Percentiles rank a stretch among this genome's conserved stretches.
phyloP scores from a whole-genome alignment of 208 protist genomes.

The Trichomonas gallinae region DNA sequence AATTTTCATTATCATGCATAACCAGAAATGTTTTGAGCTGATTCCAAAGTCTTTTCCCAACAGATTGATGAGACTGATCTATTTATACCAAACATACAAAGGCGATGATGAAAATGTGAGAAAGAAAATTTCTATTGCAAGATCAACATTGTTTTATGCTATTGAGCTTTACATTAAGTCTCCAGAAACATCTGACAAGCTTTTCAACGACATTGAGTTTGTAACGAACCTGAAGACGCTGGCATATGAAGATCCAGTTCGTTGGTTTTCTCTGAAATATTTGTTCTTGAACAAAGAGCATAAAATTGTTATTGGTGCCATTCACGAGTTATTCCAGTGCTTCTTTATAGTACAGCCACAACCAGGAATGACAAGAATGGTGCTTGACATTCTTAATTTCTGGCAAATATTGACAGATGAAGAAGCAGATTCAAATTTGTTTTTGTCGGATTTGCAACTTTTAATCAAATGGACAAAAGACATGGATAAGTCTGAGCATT shows the following conservation, averaged over 20 bases:
- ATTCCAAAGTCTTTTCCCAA: background rate
- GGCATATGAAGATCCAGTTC: background rate
- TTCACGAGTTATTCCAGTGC: background rate
- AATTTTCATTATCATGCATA: background rate
- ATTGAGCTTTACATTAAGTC: background rate
- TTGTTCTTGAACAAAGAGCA: background rate
- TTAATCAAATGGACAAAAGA: background rate
- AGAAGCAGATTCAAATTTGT: background rate
- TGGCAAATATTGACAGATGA: background rate
- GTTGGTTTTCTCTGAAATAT: background rate
- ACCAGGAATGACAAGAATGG: background rate
- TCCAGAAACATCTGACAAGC: background rate
- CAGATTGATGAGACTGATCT: background rate
- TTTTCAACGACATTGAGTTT: background rate
- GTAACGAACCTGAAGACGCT: background rate
- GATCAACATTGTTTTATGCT: background rate
- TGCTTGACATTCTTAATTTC: background rate
- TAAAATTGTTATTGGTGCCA: background rate
- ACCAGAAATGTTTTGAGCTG: background rate
- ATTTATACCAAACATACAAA: background rate
- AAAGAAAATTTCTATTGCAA: background rate
- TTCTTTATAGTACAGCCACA: background rate
- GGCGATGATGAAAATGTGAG: background rate
- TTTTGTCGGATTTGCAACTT: background rate
- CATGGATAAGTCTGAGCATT: background rate